Conservation (phyloP, 2,329 filamentous ascomycete species). For the Sclerotinia sclerotiorum region DNA sequence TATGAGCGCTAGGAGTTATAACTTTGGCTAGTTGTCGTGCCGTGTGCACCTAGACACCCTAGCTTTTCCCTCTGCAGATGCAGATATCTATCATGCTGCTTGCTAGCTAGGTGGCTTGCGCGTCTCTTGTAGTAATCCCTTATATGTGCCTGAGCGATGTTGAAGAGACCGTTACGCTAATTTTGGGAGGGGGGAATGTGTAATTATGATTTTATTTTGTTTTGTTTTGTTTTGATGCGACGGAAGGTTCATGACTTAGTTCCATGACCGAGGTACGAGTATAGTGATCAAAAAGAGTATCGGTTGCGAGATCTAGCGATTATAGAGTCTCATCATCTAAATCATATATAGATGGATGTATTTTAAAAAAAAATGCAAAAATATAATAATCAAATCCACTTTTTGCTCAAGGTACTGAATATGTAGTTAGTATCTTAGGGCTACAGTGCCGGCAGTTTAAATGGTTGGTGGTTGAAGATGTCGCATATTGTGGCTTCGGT, state of each 20-base stretch:
- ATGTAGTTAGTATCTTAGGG: background rate
- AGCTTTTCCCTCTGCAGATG: background rate
- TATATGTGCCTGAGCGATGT: background rate
- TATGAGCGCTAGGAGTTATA: background rate
- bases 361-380: background rate
- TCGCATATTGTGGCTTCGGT: background rate
- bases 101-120: background rate
- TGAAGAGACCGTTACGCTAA: constrained; percentile 10
- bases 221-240: background rate
- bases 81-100: background rate
- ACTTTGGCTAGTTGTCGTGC: background rate
- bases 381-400: background rate
- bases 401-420: background rate
- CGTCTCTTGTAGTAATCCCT: background rate
- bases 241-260: too few relatives aligned
- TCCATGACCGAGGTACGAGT: background rate
- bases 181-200: background rate
- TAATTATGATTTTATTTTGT: too few relatives aligned
- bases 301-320: too few relatives aligned
- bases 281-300: too few relatives aligned
- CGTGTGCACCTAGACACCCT: background rate
- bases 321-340: too few relatives aligned
- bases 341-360: background rate
- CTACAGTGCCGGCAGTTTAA: background rate
- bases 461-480: background rate